Conservation (phyloP, 2,329 filamentous ascomycete genomes). For the Monilinia polystroma region DNA sequence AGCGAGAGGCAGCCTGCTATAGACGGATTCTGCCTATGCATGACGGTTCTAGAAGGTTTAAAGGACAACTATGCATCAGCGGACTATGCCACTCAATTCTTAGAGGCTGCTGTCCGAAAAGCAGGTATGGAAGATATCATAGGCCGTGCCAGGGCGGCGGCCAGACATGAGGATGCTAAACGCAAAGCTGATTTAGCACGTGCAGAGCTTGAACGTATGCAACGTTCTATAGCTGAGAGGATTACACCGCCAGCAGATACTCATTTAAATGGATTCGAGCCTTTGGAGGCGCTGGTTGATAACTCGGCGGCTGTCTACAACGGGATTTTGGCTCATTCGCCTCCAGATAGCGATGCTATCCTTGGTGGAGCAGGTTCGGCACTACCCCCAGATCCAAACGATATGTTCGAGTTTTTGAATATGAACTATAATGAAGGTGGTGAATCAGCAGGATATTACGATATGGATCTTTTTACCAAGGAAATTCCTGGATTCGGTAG, state of each 20-base stretch:
- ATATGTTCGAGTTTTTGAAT: conserved; percentile 15
- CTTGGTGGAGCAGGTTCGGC: neutral
- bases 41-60: conserved; percentile 84
- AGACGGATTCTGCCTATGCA: conserved; percentile 84
- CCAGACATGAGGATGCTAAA: conserved; percentile 11
- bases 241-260: conserved; percentile 3
- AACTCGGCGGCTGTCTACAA: conserved; percentile 8
- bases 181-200: conserved; percentile 10
- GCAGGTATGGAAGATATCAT: conserved; percentile 60
- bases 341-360: conserved; percentile 9
- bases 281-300: conserved; percentile 14
- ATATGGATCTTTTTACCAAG: conserved; percentile 11
- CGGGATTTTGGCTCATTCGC: conserved; percentile 3
- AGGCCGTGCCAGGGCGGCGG: conserved; percentile 12
- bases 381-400: conserved; percentile 1
- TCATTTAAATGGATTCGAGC: conserved; percentile 11
- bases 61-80: conserved; percentile 89
- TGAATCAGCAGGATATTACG: conserved; percentile 16
- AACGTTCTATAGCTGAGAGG: neutral
- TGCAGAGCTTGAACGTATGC: conserved; percentile 3
- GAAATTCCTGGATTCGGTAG: conserved; percentile 17
- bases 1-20: conserved; percentile 71
- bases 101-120: conserved; percentile 89
- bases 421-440: conserved; percentile 14
- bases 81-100: conserved; percentile 92